Evolutionary conservation across 768 basidiomycete genomes (phyloP).

Genomic region (Sporobolomyces roseus): DNA sequence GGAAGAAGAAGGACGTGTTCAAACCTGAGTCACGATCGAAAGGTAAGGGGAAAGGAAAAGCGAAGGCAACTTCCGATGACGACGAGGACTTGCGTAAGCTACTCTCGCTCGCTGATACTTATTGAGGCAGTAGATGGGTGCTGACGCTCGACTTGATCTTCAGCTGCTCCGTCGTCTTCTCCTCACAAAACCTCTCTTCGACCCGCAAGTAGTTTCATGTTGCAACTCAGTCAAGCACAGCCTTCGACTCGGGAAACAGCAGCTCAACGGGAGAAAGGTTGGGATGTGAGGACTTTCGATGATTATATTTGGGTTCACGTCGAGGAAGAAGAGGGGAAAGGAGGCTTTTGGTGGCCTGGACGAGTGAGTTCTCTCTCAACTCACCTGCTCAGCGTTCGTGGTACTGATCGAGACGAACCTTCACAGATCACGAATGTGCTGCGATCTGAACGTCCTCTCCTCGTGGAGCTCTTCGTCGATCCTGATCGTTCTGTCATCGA

Average conservation of each 20-base stretch:
- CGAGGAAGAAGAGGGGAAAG: neutral
- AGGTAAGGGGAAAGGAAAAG: slow-evolving; percentile 5
- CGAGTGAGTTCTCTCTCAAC: slow-evolving; percentile 1
- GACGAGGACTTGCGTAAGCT: neutral
- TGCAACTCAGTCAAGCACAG: slow-evolving; percentile 10
- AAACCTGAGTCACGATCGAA: neutral
- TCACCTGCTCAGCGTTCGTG: no score
- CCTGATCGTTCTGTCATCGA: neutral
- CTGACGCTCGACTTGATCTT: neutral
- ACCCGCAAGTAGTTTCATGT: neutral
- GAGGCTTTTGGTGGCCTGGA: slow-evolving; percentile 30
- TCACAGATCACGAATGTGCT: slow-evolving; percentile 8
- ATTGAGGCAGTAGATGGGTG: no score
- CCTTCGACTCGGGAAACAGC: neutral
- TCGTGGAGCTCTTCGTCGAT: slow-evolving; percentile 25
- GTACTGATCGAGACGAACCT: no score
- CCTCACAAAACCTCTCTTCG: neutral
- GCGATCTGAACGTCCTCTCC: slow-evolving; percentile 4
- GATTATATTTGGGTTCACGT: slow-evolving; percentile 22
- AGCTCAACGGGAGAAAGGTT: slow-evolving; percentile 5
- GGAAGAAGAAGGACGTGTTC: neutral
- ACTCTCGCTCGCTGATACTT: no score
- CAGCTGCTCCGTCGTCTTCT: neutral
- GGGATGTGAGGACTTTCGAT: slow-evolving; percentile 10
- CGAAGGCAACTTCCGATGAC: neutral